These are phyloP conservation scores for Sugiyamaella smithiae DNA, from an alignment of 805 yeast genomes.

Conservation along the genomic window DNA sequence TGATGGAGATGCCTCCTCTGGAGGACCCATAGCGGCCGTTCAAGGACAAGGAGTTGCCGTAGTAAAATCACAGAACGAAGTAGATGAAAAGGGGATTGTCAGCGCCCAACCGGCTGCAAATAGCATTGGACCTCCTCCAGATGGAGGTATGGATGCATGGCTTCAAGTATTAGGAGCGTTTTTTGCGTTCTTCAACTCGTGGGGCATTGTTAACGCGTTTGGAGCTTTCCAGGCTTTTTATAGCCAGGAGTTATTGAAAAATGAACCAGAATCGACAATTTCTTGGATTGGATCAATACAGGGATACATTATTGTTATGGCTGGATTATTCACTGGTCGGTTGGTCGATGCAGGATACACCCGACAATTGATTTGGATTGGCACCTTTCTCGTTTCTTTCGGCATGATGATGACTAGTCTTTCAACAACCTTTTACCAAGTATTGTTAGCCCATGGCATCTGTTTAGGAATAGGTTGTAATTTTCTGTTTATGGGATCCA, in stretches of 20 bases:
- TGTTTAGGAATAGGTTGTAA: conserved; percentile 46
- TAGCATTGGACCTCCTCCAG: conserved; percentile 20
- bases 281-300: conserved; percentile 29
- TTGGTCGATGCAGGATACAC: conserved; percentile 30
- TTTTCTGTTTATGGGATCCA: conserved; percentile 43
- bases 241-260: conserved; percentile 16
- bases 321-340: conserved; percentile 31
- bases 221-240: conserved; percentile 26
- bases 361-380: conserved; percentile 25
- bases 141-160: conserved; percentile 27
- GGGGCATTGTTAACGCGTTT: conserved; percentile 19
- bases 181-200: conserved; percentile 21
- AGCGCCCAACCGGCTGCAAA: neutral
- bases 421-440: conserved; percentile 46
- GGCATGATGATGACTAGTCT: conserved; percentile 34
- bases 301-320: conserved; percentile 21
- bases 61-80: too few relatives aligned
- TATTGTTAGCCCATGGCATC: conserved; percentile 52
- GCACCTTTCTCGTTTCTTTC: conserved; percentile 26
- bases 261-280: conserved; percentile 25
- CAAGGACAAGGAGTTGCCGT: too few relatives aligned
- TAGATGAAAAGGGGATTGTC: neutral
- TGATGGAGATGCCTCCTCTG: too few relatives aligned
- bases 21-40: too few relatives aligned
- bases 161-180: conserved; percentile 23